Percentiles rank a stretch among this genome's conserved stretches.
Conservation (phyloP, 1,284 basidiomycete genomes). For the Nidula niveotomentosa region DNA sequence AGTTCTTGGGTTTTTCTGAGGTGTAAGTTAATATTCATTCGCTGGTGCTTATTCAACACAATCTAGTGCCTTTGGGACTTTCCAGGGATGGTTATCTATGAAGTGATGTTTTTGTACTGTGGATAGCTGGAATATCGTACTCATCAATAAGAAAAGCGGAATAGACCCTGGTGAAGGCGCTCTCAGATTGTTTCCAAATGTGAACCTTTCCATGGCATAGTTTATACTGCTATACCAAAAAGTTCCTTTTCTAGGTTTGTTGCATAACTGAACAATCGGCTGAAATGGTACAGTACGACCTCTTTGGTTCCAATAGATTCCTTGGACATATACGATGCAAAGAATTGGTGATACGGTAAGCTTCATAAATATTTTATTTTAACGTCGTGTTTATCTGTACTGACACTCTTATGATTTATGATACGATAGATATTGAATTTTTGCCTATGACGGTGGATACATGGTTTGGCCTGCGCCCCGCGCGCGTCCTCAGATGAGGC, state of each 20-base stretch:
- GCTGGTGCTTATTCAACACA: conserved; percentile 14
- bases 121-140: neutral
- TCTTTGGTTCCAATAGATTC: conserved; percentile 36
- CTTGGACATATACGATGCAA: conserved; percentile 46
- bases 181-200: conserved; percentile 74
- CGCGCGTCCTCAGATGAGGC: conserved; percentile 66
- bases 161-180: conserved; percentile 80
- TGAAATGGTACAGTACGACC: conserved; percentile 39
- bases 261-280: too few relatives aligned
- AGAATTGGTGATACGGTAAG: conserved; percentile 75
- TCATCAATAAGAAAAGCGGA: conserved; percentile 36
- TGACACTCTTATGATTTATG: conserved; percentile 38
- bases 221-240: conserved; percentile 51
- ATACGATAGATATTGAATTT: conserved; percentile 57
- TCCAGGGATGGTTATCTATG: conserved; percentile 78
- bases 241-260: too few relatives aligned
- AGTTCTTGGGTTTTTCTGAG: conserved; percentile 2
- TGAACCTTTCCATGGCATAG: conserved; percentile 77
- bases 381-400: neutral
- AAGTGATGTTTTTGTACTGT: conserved; percentile 36
- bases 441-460: conserved; percentile 32
- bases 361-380: neutral
- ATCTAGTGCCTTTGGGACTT: conserved; percentile 75
- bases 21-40: neutral
- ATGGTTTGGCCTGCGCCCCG: conserved; percentile 53